Evolutionary conservation across 495 filamentous ascomycete species (phyloP), one percentile per base, ranked within the genome.

Genomic region (Penicillium alfredii): DNA sequence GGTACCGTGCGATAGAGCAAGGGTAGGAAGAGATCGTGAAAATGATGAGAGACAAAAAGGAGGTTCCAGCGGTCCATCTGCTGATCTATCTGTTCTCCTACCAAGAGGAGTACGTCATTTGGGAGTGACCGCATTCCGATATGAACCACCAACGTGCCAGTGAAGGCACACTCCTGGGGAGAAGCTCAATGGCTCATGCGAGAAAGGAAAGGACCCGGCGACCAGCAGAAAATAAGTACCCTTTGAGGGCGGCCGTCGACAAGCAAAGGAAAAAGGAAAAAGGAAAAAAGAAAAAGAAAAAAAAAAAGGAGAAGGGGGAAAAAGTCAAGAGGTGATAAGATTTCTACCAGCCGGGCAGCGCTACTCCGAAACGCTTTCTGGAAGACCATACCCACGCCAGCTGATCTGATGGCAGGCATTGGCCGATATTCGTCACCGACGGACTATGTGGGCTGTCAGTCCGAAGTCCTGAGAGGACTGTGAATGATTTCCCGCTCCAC

Each of bases 71-170:
- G 45, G 14, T 64, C 58, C 20, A 18, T 15, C 17, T 52, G 51
- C 6, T 45, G 24, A 23, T 64, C 47, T 14, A 61, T 16, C 3
- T 40, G 49, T 23, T 62, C 61, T 23, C 56, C 61, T 19, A 61
- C 35, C 23, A 62, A 38, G 33, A 54, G 41, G 13, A 64, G 44
- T 30, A 64, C 38, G 27, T 64, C 61, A 40, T 59, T 55, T 10
- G 56, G 48, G 18, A 62, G 44, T 4, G 25, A n/a, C n/a, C n/a
- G n/a, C n/a, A n/a, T n/a, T n/a, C n/a, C n/a, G n/a, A n/a, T n/a
- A n/a, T n/a, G n/a, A n/a, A n/a, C n/a, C n/a, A n/a, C n/a, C n/a
- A n/a, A n/a, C n/a, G n/a, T n/a, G n/a, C n/a, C n/a, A n/a, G n/a
- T n/a, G n/a, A n/a, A n/a, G n/a, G n/a, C n/a, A n/a, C n/a, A n/a